phyloP scores from a whole-genome alignment of 202 grass and related monocot genomes.

The Zizania palustris region DNA sequence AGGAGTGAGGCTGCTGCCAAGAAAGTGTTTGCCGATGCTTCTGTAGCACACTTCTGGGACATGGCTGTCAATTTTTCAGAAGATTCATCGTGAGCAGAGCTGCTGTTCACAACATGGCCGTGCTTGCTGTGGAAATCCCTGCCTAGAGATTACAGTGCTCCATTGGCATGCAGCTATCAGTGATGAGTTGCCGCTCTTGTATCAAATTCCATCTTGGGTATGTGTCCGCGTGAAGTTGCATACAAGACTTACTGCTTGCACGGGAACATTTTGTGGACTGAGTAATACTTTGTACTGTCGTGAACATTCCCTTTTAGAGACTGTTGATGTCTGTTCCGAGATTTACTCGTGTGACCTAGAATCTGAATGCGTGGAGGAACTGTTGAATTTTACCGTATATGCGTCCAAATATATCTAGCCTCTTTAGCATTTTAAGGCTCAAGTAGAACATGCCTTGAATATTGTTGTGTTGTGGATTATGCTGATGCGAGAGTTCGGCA shows the following conservation, averaged over 20 bases:
- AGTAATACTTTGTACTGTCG: constrained; percentile 6
- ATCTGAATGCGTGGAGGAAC: background rate
- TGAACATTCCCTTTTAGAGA: constrained; percentile 1
- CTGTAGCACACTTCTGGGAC: constrained; percentile 93
- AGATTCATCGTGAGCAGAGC: constrained; percentile 51
- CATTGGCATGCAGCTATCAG: background rate
- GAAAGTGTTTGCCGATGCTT: constrained; percentile 81
- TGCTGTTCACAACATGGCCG: constrained; percentile 4
- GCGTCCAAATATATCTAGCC: background rate
- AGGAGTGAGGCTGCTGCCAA: constrained; percentile 84
- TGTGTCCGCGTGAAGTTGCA: background rate
- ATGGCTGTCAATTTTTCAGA: constrained; percentile 75
- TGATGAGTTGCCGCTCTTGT: background rate
- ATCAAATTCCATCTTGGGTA: background rate
- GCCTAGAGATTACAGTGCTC: background rate
- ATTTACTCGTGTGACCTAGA: background rate
- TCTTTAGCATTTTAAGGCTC: background rate
- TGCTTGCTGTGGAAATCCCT: background rate
- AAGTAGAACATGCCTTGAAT: background rate
- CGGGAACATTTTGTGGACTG: background rate
- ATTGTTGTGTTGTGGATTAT: background rate
- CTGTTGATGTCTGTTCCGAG: constrained; percentile 21
- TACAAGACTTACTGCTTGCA: background rate
- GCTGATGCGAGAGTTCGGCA: background rate
- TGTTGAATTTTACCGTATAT: constrained; percentile 14